Percentiles rank a stretch among this genome's conserved stretches.
phyloP scores from a whole-genome alignment of 2,329 filamentous ascomycete genomes.

The Claviceps sp. region DNA sequence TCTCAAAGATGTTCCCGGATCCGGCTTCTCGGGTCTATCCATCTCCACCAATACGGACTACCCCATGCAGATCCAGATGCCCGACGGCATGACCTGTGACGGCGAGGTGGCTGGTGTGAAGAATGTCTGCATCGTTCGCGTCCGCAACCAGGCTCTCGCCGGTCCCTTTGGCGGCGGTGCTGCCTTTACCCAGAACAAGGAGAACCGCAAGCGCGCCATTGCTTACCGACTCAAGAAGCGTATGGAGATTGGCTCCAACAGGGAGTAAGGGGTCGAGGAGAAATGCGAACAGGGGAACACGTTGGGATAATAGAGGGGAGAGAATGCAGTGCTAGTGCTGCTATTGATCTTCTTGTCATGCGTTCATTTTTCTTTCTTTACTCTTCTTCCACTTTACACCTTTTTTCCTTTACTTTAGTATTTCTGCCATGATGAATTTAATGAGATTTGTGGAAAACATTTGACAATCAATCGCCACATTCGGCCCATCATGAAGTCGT shows the following conservation, averaged over 20 bases:
- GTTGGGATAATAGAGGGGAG: too few species aligned
- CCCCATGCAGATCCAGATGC: slow-evolving; percentile 1
- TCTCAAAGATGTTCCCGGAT: slow-evolving; percentile 1
- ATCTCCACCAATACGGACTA: slow-evolving; percentile 3
- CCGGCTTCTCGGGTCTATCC: slow-evolving; percentile 2
- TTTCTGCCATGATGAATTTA: too few species aligned
- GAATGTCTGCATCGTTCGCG: slow-evolving; percentile 5
- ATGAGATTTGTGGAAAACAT: too few species aligned
- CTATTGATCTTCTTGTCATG: too few species aligned
- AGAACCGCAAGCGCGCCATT: slow-evolving; percentile 3
- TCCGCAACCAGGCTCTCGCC: slow-evolving; percentile 4
- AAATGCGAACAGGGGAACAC: too few species aligned
- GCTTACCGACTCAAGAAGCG: slow-evolving; percentile 5
- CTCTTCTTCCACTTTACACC: neutral
- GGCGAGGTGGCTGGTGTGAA: slow-evolving; percentile 6
- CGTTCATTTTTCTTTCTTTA: neutral
- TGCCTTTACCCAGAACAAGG: slow-evolving; percentile 4
- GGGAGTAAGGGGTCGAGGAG: neutral
- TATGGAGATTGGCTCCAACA: slow-evolving; percentile 1
- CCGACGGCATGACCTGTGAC: slow-evolving; percentile 1
- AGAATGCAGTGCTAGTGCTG: too few species aligned
- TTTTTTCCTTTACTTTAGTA: too few species aligned
- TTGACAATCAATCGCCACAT: too few species aligned
- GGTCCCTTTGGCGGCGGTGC: slow-evolving; percentile 6
- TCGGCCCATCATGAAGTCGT: too few species aligned